Percentiles rank a stretch among this genome's conserved stretches.
Evolutionary conservation across 441 rosid genomes (phyloP).

Genomic region (Biscutella laevigata): DNA sequence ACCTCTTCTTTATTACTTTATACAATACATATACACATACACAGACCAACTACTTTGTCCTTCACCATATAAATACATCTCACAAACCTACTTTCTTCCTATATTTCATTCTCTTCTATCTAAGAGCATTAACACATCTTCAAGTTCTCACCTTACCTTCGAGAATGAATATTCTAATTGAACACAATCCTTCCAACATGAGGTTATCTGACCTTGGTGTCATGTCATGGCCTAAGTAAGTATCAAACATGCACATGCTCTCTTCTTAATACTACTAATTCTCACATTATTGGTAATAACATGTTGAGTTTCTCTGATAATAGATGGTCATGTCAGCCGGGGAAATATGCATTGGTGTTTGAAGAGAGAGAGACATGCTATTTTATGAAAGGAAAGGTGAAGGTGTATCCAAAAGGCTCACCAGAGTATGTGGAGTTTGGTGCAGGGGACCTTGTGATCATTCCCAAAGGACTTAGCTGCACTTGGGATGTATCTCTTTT

Average conservation of each 20-base stretch:
- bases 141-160: conserved; percentile 9
- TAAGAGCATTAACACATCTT: conserved; percentile 7
- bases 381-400: conserved; percentile 77
- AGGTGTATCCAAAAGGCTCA: conserved; percentile 49
- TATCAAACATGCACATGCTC: conserved; percentile 5
- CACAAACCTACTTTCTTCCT: conserved; percentile 18
- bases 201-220: conserved; percentile 61
- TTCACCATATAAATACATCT: conserved; percentile 21
- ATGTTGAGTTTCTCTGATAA: conserved; percentile 13
- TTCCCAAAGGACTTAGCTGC: conserved; percentile 88
- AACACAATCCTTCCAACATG: conserved; percentile 56
- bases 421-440: conserved; percentile 75
- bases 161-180: conserved; percentile 45
- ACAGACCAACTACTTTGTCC: conserved; percentile 23
- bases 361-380: conserved; percentile 93
- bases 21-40: conserved; percentile 18
- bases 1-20: too few species aligned
- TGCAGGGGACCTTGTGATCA: conserved; percentile 80
- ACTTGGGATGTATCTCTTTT: conserved; percentile 86
- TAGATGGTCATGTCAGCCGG: conserved; percentile 95
- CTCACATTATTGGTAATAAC: conserved; percentile 4
- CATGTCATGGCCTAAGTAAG: conserved; percentile 98
- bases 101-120: conserved; percentile 18
- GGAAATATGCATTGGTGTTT: conserved; percentile 73
- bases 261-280: not conserved